These are phyloP conservation scores for Saraca asoca DNA, from an alignment of 331 rosid species.

Conservation along the genomic window DNA sequence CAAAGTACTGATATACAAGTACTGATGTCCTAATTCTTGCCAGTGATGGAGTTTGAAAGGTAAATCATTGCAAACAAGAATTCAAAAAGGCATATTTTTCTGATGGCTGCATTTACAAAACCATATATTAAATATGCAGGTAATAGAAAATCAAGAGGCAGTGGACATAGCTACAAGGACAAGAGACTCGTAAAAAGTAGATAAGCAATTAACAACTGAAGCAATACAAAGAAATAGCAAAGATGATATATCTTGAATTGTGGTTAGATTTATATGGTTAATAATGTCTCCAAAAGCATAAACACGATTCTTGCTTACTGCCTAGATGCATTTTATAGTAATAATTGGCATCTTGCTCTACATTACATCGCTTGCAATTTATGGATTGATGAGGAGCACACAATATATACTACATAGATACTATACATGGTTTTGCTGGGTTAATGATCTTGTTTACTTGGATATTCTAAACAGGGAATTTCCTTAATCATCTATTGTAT, in stretches of 20 bases:
- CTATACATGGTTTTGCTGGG: conserved; percentile 19
- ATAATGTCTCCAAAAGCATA: too few species aligned
- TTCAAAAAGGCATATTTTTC: background rate
- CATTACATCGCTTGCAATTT: conserved; percentile 30
- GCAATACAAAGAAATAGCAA: conserved; percentile 87
- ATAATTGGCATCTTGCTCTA: conserved; percentile 43
- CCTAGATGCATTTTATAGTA: conserved; percentile 45
- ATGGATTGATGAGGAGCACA: conserved; percentile 34
- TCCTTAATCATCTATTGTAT: background rate
- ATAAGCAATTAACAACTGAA: conserved; percentile 72
- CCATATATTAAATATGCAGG: conserved; percentile 53
- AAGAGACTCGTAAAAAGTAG: conserved; percentile 77
- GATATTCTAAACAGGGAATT: conserved; percentile 29
- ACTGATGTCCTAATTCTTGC: conserved; percentile 77
- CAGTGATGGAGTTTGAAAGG: conserved; percentile 99
- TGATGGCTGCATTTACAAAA: background rate
- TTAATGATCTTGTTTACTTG: conserved; percentile 18
- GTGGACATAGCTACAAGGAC: conserved; percentile 79
- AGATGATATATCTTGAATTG: conserved; percentile 95
- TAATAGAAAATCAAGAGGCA: conserved; percentile 84
- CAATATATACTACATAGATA: conserved; percentile 34
- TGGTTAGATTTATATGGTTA: conserved; percentile 73
- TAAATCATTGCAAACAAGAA: conserved; percentile 33
- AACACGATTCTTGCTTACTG: conserved; percentile 23
- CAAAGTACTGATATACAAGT: conserved; percentile 39